Evolutionary conservation across 2,329 filamentous ascomycete genomes (phyloP).

Genomic region (Scedosporium apiospermum): DNA sequence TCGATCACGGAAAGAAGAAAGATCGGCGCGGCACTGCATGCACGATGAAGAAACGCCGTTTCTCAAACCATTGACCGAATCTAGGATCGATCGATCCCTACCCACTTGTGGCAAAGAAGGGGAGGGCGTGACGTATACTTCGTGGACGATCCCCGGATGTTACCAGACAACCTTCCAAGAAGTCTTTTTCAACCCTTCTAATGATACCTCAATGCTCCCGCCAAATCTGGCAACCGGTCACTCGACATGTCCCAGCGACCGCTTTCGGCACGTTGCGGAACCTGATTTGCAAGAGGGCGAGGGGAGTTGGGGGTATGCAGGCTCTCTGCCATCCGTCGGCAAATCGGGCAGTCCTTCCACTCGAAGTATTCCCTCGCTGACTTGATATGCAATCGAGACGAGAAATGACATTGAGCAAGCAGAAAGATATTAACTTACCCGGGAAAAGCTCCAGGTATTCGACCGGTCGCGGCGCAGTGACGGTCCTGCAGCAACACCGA

Average conservation of each 20-base stretch:
- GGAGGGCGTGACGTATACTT: neutral
- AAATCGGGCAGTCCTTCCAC: neutral
- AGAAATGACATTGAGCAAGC: neutral
- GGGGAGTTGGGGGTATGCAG: too few species aligned
- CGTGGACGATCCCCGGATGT: neutral
- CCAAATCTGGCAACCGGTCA: neutral
- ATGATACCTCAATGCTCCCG: neutral
- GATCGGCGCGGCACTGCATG: neutral
- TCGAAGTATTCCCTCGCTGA: neutral
- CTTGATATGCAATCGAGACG: neutral
- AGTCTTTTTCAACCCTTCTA: neutral
- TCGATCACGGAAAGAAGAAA: neutral
- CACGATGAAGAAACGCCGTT: neutral
- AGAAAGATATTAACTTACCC: conserved; percentile 17
- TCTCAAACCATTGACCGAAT: neutral
- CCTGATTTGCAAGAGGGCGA: neutral
- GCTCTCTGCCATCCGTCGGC: neutral
- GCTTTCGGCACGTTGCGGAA: neutral
- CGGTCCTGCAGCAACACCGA: conserved; percentile 25
- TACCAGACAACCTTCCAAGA: neutral
- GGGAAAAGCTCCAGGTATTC: conserved; percentile 33
- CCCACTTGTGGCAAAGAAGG: neutral
- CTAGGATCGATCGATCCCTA: neutral
- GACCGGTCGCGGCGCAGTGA: conserved; percentile 21
- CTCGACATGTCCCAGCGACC: neutral